Percentiles rank a stretch among this genome's conserved stretches.
Evolutionary conservation across 257 asterid genomes (phyloP).

Genomic region (Solanum ahanhuiri): DNA sequence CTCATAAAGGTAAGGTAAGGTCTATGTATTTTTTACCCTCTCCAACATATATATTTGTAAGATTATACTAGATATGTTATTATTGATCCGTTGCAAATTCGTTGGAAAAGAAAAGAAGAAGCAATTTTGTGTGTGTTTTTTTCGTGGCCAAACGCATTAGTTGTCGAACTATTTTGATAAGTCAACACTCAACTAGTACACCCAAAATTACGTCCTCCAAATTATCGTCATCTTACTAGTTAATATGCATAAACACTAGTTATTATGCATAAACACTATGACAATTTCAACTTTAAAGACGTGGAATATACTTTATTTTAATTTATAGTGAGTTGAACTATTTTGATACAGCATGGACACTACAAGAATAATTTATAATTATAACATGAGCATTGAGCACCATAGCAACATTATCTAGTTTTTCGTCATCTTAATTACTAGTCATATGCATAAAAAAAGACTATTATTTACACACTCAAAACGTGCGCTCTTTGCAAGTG

Average conservation of each 20-base stretch:
- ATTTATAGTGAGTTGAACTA: neutral
- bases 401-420: neutral
- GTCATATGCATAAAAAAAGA: conserved; percentile 1
- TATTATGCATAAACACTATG: neutral
- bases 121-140: no score
- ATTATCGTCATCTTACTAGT: conserved; percentile 4
- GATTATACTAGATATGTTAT: neutral
- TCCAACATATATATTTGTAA: neutral
- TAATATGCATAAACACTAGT: neutral
- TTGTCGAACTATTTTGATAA: neutral
- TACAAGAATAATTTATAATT: neutral
- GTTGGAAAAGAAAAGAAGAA: no score
- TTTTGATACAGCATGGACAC: neutral
- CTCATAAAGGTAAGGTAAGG: no score
- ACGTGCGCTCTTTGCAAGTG: conserved; percentile 11
- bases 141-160: neutral
- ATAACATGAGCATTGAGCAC: neutral
- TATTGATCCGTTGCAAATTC: no score
- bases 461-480: neutral
- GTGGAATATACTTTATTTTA: neutral
- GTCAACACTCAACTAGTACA: neutral
- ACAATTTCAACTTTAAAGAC: neutral
- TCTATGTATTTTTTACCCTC: neutral
- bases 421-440: neutral
- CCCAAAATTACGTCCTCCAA: neutral